A percentile compares a stretch with the other conserved stretches of the same genome.
Evolutionary conservation across 768 basidiomycete species (phyloP).

Genomic region (Mycena alexandri): DNA sequence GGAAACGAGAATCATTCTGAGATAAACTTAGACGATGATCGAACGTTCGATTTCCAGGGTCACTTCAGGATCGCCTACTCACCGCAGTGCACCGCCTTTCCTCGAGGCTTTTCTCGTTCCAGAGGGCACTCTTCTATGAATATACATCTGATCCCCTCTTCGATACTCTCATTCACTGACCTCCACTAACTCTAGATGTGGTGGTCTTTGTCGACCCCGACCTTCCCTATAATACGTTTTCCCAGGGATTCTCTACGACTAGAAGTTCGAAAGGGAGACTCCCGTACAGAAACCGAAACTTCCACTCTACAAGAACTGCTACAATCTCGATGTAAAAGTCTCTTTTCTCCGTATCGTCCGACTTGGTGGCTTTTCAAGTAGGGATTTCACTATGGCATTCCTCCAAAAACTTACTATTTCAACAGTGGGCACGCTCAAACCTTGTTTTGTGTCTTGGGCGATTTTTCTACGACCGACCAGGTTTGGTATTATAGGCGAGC

Average conservation of each 20-base stretch:
- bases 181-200: background rate
- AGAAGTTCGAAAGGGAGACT: conserved; percentile 46
- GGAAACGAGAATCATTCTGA: too few species aligned
- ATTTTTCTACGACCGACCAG: conserved; percentile 68
- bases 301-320: conserved; percentile 53
- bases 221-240: conserved; percentile 53
- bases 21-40: too few species aligned
- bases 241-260: conserved; percentile 51
- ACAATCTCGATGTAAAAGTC: conserved; percentile 55
- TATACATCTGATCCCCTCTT: background rate
- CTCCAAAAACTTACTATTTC: background rate
- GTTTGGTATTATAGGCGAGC: conserved; percentile 58
- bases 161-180: background rate
- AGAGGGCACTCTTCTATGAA: too few species aligned
- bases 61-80: too few species aligned
- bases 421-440: conserved; percentile 69
- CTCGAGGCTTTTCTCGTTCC: background rate
- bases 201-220: background rate
- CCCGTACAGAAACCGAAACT: conserved; percentile 45
- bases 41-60: too few species aligned
- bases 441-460: conserved; percentile 66
- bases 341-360: conserved; percentile 59
- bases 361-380: conserved; percentile 62
- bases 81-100: conserved; percentile 3
- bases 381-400: background rate